Evolutionary conservation across 306 rosid species (phyloP).

Genomic region (Senna tora): DNA sequence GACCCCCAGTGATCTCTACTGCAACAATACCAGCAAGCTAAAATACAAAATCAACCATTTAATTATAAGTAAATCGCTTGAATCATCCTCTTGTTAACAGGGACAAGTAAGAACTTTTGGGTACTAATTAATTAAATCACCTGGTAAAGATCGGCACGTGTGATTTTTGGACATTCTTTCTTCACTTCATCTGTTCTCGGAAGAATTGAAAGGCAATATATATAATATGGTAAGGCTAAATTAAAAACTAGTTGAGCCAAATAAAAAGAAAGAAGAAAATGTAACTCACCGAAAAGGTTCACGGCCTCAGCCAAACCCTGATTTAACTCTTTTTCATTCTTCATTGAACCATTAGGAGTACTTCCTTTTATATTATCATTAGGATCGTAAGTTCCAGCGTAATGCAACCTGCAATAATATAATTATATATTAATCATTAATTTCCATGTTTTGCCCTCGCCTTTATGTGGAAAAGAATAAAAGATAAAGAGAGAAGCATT

Average conservation of each 20-base stretch:
- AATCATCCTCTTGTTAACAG: no score
- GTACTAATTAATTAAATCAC: slow-evolving; percentile 47
- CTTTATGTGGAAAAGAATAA: not conserved
- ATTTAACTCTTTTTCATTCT: slow-evolving; percentile 46
- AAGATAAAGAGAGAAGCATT: slow-evolving; percentile 6
- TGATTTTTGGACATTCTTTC: slow-evolving; percentile 52
- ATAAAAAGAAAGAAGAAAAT: not conserved
- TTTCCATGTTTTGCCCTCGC: not conserved
- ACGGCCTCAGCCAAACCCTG: slow-evolving; percentile 64
- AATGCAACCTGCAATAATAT: slow-evolving; percentile 67
- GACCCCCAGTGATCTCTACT: slow-evolving; percentile 86
- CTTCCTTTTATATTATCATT: slow-evolving; percentile 61
- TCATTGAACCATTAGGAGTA: slow-evolving; percentile 85
- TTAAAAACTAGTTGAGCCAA: not conserved
- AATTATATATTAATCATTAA: not conserved
- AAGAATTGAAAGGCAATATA: slow-evolving; percentile 36
- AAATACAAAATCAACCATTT: slow-evolving; percentile 33
- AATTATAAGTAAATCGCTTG: no score
- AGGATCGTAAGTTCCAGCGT: slow-evolving; percentile 78
- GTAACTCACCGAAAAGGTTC: slow-evolving; percentile 64
- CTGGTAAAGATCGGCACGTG: slow-evolving; percentile 88
- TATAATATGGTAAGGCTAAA: not conserved
- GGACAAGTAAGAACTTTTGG: not conserved
- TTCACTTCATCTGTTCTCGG: slow-evolving; percentile 62
- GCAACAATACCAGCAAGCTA: slow-evolving; percentile 96